phyloP scores from a whole-genome alignment of 441 rosid genomes.

The Bruguiera hainesii region DNA sequence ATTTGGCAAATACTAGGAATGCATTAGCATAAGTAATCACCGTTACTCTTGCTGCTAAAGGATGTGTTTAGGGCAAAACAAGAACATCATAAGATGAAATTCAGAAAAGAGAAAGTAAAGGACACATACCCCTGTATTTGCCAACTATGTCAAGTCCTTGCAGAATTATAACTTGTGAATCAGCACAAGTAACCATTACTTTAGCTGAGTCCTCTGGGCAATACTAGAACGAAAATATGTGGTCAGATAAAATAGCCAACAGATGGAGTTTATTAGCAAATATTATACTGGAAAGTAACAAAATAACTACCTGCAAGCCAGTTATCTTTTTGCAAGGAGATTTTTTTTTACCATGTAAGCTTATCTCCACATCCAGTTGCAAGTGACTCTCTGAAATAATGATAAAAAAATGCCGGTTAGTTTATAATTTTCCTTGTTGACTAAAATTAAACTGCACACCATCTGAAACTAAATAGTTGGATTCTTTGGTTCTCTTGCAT shows the following conservation, averaged over 20 bases:
- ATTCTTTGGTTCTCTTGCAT: background rate
- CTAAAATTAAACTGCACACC: too few species aligned
- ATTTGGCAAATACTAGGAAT: background rate
- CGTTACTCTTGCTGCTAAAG: background rate
- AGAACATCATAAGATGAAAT: background rate
- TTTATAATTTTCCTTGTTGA: background rate
- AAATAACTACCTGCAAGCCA: slow-evolving; percentile 65
- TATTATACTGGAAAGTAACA: slow-evolving; percentile 8
- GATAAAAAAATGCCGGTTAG: slow-evolving; percentile 11
- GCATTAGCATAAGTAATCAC: background rate
- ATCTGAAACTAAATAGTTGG: background rate
- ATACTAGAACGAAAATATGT: slow-evolving; percentile 37
- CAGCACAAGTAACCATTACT: slow-evolving; percentile 85
- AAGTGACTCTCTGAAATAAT: slow-evolving; percentile 55
- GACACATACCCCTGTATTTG: slow-evolving; percentile 64
- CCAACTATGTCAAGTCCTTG: slow-evolving; percentile 62
- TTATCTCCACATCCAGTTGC: slow-evolving; percentile 73
- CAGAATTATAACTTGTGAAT: slow-evolving; percentile 82
- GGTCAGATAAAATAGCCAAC: slow-evolving; percentile 14
- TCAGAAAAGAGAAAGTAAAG: slow-evolving; percentile 1
- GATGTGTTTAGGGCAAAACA: background rate
- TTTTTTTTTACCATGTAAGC: slow-evolving; percentile 66
- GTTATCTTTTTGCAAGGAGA: slow-evolving; percentile 68
- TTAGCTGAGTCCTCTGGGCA: slow-evolving; percentile 62
- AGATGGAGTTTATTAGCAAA: slow-evolving; percentile 4